These are phyloP conservation scores for Rhododendron mucronatum DNA, from an alignment of 148 eudicot species.

Conservation along the genomic window DNA sequence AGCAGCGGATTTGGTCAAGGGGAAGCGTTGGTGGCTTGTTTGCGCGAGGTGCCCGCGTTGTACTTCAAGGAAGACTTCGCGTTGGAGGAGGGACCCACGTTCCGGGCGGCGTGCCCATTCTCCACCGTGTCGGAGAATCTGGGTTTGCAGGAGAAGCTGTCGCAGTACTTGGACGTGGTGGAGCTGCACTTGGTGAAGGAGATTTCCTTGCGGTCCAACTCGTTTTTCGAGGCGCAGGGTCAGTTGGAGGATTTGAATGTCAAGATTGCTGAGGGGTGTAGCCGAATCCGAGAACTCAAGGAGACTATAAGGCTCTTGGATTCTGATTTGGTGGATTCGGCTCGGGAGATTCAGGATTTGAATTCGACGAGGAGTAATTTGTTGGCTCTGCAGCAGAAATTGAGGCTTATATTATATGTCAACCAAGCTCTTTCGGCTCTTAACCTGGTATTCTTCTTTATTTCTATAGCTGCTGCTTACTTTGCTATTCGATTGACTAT, in stretches of 20 bases:
- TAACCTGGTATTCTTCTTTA: constrained; percentile 44
- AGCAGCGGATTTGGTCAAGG: constrained; percentile 44
- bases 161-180: constrained; percentile 86
- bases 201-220: constrained; percentile 76
- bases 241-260: constrained; percentile 72
- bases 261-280: constrained; percentile 77
- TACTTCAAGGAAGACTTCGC: constrained; percentile 85
- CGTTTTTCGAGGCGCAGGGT: constrained; percentile 89
- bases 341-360: constrained; percentile 54
- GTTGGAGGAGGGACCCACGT: constrained; percentile 76
- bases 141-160: constrained; percentile 66
- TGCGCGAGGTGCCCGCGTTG: constrained; percentile 81
- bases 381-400: constrained; percentile 61
- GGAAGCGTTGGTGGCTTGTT: constrained; percentile 75
- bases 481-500: neutral
- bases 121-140: constrained; percentile 52
- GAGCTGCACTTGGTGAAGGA: constrained; percentile 96
- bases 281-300: constrained; percentile 67
- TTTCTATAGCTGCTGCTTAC: neutral
- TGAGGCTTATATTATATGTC: constrained; percentile 70
- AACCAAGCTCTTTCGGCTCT: constrained; percentile 86
- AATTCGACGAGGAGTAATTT: constrained; percentile 47
- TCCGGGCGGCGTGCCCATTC: constrained; percentile 73
- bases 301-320: constrained; percentile 74
- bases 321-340: constrained; percentile 65